Base-by-base conservation (phyloP, 139 green algal genomes). In the Microglena sp. region DNA sequence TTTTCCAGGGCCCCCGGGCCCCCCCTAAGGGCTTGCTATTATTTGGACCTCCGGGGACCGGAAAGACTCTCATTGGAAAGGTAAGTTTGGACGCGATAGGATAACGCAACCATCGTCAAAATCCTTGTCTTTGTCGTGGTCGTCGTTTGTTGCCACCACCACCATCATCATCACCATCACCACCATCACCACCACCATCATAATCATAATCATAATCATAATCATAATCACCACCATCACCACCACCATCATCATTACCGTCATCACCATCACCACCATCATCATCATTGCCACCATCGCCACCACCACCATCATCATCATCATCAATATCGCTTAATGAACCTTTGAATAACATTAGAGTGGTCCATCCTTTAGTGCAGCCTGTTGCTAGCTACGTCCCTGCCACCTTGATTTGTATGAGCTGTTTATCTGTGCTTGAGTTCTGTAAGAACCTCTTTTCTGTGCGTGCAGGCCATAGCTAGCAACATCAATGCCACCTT, bases 401-500 rank as follows among this genome's bases (percentile, higher is more conserved):
- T 15, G 11, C 11, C 11, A 15, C 15, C 40, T 15, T 15, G 11
- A 50, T 11, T 24, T 50, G 11, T 15, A 50, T 11, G 11, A 50
- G 40, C 40, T 50, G 40, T 15, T 50, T 50, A 15, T 50, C 40
- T 15, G 15, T 50, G 40, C 40, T 50, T 15, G 11, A 50, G 15
- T 50, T 50, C 11, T 50, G 40, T 50, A 15, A 24, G 15, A 15
- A 50, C 40, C 40, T 50, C 40, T 15, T 50, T 92, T 1, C 74
- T 99, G 46, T 91, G 98, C 55, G 94, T 92, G 50, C 88, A 89
- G 68, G 94, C 94, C 3, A 89, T 98, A 2, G 94, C 94, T 35
- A 80, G 68, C 73, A 94, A 99, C 77, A 95, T 96, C 65, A 78
- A 79, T 8, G 94, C 94, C n/a, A 92, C 95, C 5, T 99, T 99